These are phyloP conservation scores for Corynespora cassiicola DNA, from an alignment of 2,329 filamentous ascomycete species.

Conservation along the genomic window DNA sequence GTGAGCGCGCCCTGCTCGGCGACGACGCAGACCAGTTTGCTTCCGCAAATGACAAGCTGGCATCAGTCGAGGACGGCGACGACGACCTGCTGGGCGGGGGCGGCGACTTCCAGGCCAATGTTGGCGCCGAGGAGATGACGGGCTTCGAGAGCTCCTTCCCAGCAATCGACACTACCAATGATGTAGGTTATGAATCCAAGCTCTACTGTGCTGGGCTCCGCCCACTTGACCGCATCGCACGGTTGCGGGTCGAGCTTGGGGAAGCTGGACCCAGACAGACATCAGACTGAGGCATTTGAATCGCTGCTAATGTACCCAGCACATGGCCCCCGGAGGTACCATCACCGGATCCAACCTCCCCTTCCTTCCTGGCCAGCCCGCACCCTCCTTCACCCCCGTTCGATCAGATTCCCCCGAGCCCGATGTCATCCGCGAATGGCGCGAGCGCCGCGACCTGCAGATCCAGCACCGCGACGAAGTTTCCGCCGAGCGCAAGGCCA, in stretches of 20 bases:
- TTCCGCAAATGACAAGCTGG: constrained; percentile 72
- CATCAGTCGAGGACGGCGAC: constrained; percentile 67
- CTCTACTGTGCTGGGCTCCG: background rate
- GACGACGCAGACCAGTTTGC: constrained; percentile 93
- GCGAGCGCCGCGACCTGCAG: constrained; percentile 83
- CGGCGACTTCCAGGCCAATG: constrained; percentile 50
- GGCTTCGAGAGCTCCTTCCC: constrained; percentile 92
- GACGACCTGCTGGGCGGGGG: constrained; percentile 75
- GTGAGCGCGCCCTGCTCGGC: constrained; percentile 87
- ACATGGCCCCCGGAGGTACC: constrained; percentile 75
- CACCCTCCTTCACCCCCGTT: constrained; percentile 49
- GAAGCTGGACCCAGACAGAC: background rate
- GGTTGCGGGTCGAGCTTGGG: background rate
- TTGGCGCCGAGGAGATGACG: constrained; percentile 55
- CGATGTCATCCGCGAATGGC: constrained; percentile 88
- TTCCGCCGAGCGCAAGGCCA: constrained; percentile 79
- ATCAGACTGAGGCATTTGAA: background rate
- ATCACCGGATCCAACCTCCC: constrained; percentile 75
- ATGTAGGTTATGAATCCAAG: constrained; percentile 68
- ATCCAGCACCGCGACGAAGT: constrained; percentile 85
- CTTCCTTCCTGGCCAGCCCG: constrained; percentile 54
- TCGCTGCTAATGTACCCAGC: constrained; percentile 51
- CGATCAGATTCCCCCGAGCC: constrained; percentile 81
- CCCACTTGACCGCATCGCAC: background rate
- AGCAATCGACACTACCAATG: constrained; percentile 75